A percentile compares a stretch with the other conserved stretches of the same genome.
phyloP scores from a whole-genome alignment of 768 basidiomycete genomes.

The Cubamyces sp. region DNA sequence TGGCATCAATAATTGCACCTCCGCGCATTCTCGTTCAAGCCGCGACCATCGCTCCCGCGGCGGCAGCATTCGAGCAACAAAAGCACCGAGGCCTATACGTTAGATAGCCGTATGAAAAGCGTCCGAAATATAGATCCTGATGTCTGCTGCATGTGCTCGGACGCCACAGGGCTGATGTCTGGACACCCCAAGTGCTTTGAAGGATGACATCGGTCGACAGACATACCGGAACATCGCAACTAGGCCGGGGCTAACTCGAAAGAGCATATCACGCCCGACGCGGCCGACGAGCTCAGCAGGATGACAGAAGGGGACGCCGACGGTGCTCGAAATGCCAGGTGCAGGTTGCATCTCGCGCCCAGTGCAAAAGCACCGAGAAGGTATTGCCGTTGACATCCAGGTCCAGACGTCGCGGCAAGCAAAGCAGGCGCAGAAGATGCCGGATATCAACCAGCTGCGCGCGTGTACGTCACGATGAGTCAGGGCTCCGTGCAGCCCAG shows the following conservation, averaged over 20 bases:
- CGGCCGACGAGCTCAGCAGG: not conserved
- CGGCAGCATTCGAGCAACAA: not conserved
- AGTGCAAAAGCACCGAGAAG: not conserved
- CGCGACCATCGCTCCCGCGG: not conserved
- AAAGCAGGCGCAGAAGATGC: not conserved
- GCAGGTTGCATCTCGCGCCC: not conserved
- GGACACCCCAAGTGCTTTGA: not conserved
- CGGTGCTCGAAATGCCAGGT: not conserved
- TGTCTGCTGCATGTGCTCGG: slow-evolving; percentile 5
- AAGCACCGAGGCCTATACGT: not conserved
- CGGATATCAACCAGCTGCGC: not conserved
- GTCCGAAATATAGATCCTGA: not conserved
- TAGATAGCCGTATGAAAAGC: slow-evolving; percentile 15
- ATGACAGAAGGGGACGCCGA: not conserved
- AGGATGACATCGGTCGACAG: not conserved
- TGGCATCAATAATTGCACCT: not conserved
- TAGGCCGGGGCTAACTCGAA: slow-evolving; percentile 1
- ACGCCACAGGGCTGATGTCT: slow-evolving; percentile 13
- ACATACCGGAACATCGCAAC: not conserved
- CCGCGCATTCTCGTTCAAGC: not conserved
- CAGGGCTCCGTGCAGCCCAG: not conserved
- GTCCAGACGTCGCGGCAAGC: slow-evolving; percentile 8
- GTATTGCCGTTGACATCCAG: not conserved
- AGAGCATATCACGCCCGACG: slow-evolving; percentile 1
- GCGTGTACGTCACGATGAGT: slow-evolving; percentile 9